Base-by-base conservation (phyloP, 768 basidiomycete species). In the Mycena crocata region DNA sequence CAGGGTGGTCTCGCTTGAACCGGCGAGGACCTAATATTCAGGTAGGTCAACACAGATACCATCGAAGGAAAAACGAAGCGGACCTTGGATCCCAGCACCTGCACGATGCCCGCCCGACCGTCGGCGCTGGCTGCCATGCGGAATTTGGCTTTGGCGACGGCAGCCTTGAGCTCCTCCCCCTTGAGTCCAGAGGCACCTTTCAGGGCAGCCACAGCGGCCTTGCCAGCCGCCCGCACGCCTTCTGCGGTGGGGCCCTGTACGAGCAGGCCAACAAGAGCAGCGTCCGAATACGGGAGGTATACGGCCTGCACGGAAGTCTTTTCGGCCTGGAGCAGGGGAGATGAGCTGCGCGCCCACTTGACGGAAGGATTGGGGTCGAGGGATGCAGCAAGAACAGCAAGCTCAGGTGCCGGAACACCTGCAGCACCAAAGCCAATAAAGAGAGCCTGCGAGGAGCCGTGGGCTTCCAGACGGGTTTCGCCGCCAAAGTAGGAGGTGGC, bases 231-330 rank as follows among this genome's bases (percentile, higher is more conserved):
- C 71, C 85, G 89, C 49, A 94, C 90, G 57, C 83, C 87, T 46
- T 84, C 83, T 2, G 85, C 76, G 26, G 90, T 91, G 39, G 83
- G 77, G 8, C 89, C 94, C 75, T 93, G 89, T 37, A 98, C 82
- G 57, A 94, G 79, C 62, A 98, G 79, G 64, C 96, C 96, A 65
- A 97, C 89, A 55, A 99, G 85, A 9, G 92, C 84, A 5, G 95
- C 96, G 75, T 99, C 97, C 19, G 95, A 94, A 82, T 99, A 99
- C 17, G 93, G 90, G 15, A 96, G 83, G 74, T 93, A 87, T 57
- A 98, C 89, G 14, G 91, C 79, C 76, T 91, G 85, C 60, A 92
- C 92, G 28, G 86, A 86, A 1, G 91, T 83, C 45, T 86, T 62
- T 76, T 74, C n/a, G 90, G 89, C 24, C 91, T 76, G 55, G 81